A percentile compares a stretch with the other conserved stretches of the same genome.
These are phyloP conservation scores for Buxus sempervirens DNA, from an alignment of 164 flowering plant species.

Conservation along the genomic window DNA sequence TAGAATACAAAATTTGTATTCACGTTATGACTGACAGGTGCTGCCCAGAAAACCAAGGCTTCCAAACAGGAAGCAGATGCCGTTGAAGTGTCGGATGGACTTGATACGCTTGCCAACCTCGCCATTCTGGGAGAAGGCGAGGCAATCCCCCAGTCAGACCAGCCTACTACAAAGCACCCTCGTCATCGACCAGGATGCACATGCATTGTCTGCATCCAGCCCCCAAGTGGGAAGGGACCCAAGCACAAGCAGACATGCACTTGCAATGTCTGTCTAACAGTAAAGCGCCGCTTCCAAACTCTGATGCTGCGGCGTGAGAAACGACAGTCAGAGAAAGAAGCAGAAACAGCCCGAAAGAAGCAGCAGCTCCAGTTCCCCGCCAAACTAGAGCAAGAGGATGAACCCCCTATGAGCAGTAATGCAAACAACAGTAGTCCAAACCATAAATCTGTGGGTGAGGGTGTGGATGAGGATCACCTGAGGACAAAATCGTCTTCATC, in stretches of 20 bases:
- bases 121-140: constrained; percentile 65
- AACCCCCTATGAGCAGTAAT: constrained; percentile 15
- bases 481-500: constrained; percentile 35
- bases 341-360: constrained; percentile 42
- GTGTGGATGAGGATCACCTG: constrained; percentile 33
- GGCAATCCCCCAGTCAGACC: constrained; percentile 35
- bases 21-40: constrained; percentile 28
- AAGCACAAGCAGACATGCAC: constrained; percentile 77
- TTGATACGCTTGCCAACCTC: constrained; percentile 66
- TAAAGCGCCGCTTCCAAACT: constrained; percentile 73
- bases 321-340: constrained; percentile 59
- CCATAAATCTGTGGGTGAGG: constrained; percentile 23
- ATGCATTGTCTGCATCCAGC: constrained; percentile 96
- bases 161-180: constrained; percentile 80
- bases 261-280: constrained; percentile 68
- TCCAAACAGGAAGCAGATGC: constrained; percentile 35
- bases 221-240: constrained; percentile 88
- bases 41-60: constrained; percentile 42
- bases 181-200: constrained; percentile 86
- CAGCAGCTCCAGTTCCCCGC: constrained; percentile 20
- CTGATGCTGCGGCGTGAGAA: constrained; percentile 66
- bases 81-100: constrained; percentile 58
- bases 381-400: constrained; percentile 30
- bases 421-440: constrained; percentile 25
- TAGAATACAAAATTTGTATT: neutral